These are phyloP conservation scores for Podaxis sp. DNA, from an alignment of 768 basidiomycete species.

Conservation along the genomic window DNA sequence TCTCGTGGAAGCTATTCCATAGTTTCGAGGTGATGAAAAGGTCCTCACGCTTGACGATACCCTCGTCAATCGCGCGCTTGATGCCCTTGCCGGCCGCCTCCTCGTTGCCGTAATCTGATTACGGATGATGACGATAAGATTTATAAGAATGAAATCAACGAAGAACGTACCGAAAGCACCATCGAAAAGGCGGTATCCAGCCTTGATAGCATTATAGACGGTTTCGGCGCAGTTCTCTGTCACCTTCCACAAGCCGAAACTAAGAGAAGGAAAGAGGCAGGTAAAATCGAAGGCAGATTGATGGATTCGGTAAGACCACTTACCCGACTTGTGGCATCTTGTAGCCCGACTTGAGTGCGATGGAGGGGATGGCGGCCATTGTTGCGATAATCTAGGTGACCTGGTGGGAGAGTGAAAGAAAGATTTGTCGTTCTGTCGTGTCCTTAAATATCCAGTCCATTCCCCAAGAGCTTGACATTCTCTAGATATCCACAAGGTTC, in stretches of 20 bases:
- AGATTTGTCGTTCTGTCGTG: neutral
- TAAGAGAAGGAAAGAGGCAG: conserved; percentile 10
- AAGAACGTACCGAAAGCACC: conserved; percentile 54
- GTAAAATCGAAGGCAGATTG: neutral
- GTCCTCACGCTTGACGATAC: conserved; percentile 85
- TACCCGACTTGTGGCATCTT: conserved; percentile 19
- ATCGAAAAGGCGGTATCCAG: conserved; percentile 85
- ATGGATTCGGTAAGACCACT: neutral
- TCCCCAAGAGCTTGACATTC: neutral
- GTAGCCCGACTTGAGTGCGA: conserved; percentile 16
- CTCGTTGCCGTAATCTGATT: conserved; percentile 82
- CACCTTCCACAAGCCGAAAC: conserved; percentile 37
- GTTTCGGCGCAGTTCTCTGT: conserved; percentile 60
- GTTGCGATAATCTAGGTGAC: neutral
- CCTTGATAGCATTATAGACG: conserved; percentile 84
- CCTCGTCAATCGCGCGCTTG: conserved; percentile 73
- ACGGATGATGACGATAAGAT: conserved; percentile 14
- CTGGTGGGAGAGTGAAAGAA: neutral
- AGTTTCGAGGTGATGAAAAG: conserved; percentile 89
- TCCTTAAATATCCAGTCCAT: conserved; percentile 3
- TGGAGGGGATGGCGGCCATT: conserved; percentile 16
- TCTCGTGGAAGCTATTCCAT: conserved; percentile 89
- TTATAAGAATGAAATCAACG: neutral
- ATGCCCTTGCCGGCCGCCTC: conserved; percentile 82
- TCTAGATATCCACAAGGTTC: conserved; percentile 4